Evolutionary conservation across 306 rosid genomes (phyloP), one percentile per base, ranked within the genome.

Genomic region (Gynostemma pentaphyllum): DNA sequence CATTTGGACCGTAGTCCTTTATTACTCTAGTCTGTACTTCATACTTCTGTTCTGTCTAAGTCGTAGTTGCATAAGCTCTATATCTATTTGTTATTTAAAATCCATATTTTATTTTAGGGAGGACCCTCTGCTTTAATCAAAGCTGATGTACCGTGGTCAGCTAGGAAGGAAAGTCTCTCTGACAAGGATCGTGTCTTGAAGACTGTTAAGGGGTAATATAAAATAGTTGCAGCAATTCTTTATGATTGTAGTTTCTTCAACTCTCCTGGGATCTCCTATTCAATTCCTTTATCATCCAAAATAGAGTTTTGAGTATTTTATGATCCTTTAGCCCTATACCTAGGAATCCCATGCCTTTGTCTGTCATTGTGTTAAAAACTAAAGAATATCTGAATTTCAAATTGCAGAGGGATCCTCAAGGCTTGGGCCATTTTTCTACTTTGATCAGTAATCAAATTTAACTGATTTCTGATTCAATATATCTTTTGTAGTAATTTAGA

Each of bases 131-230:
- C 86, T 45, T 74, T 94, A 53, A 79, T 81, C 70, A 94, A 89
- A 78, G 99, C 97, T 36, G 95, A 85, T 62, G 87, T 84, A 61
- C 99, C 97, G 47, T 94, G 99, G 99, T 94, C 99, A 51, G 89
- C 83, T 42, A 84, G 89, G 77, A 94, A 78, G 75, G 99, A 78
- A 69, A 81, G 27, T 59, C 83, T 86, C 41, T 86, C 99, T 70
- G 99, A 94, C 0, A 86, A 83, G 69, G 99, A 89, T 54, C 97
- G 97, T 62, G 97, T 89, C 36, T 57, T 86, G 78, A 94, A 89
- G 80, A 89, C 97, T 48, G 87, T 94, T 7, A 94, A 94, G 75
- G 99, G 99, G 99, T 94, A 89, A 51, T 32, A 45, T 55, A 47
- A 36, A 23, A 28, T 42, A 61, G 21, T 61, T 6, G 23, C 50